Percentiles rank a stretch among this genome's conserved stretches.
phyloP scores from a whole-genome alignment of 1,284 basidiomycete species.

The Inonotus hispidus region DNA sequence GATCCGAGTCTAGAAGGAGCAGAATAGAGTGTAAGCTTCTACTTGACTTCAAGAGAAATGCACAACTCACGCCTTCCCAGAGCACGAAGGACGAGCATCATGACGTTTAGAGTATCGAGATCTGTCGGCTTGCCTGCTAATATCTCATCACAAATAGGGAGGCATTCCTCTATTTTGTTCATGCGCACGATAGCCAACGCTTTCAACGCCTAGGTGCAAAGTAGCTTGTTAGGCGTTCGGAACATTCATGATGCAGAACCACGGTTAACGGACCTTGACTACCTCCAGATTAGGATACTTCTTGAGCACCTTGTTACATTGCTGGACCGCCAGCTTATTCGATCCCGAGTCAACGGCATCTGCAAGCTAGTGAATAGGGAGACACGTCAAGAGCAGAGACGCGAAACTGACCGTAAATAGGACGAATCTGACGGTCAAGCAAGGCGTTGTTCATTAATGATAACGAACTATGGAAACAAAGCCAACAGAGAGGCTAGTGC shows the following conservation, averaged over 20 bases:
- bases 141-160: conserved; percentile 74
- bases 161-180: conserved; percentile 77
- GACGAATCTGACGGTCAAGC: conserved; percentile 73
- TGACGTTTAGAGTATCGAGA: conserved; percentile 66
- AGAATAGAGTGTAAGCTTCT: not conserved
- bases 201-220: conserved; percentile 62
- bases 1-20: conserved; percentile 55
- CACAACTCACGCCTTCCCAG: conserved; percentile 64
- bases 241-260: not conserved
- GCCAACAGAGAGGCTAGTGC: not conserved
- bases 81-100: conserved; percentile 74
- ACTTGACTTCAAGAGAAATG: not conserved
- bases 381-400: not conserved
- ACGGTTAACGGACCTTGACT: conserved; percentile 50
- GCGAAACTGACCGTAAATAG: conserved; percentile 58
- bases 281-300: conserved; percentile 68
- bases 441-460: conserved; percentile 38
- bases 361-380: conserved; percentile 27
- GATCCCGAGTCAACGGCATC: conserved; percentile 81
- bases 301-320: conserved; percentile 82
- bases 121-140: conserved; percentile 62
- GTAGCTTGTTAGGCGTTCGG: conserved; percentile 10
- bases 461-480: conserved; percentile 5
- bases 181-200: conserved; percentile 75
- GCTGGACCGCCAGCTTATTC: conserved; percentile 77